Evolutionary conservation across 148 eudicot species (phyloP).

Genomic region (Persicaria maculosa): DNA sequence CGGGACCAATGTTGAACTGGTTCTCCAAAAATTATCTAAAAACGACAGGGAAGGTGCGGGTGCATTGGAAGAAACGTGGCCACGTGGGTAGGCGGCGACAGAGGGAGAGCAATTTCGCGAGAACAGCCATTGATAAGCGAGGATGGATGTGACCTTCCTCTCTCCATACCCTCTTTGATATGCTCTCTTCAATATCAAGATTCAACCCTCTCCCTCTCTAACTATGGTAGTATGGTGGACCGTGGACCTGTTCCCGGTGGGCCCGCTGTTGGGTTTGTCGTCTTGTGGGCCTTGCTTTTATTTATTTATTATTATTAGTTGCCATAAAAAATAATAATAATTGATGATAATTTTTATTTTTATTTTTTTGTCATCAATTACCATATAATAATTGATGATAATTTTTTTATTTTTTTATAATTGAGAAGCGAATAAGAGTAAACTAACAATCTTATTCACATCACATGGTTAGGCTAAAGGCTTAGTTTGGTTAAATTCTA

Average conservation of each 20-base stretch:
- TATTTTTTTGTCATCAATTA: too few species aligned
- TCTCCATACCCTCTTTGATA: neutral
- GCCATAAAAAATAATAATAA: too few species aligned
- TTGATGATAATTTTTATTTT: too few species aligned
- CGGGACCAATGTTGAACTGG: too few species aligned
- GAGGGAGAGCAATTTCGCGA: neutral
- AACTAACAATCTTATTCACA: too few species aligned
- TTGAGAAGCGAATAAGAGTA: too few species aligned
- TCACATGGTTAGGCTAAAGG: too few species aligned
- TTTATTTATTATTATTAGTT: too few species aligned
- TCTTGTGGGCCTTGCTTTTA: neutral
- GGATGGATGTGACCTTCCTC: neutral
- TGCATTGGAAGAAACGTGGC: conserved; percentile 9
- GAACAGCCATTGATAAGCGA: neutral
- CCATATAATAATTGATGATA: too few species aligned
- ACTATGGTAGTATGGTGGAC: neutral
- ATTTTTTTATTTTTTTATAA: too few species aligned
- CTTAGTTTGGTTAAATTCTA: too few species aligned
- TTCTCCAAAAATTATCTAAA: too few species aligned
- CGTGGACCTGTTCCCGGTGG: neutral
- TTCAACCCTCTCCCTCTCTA: neutral
- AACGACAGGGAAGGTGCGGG: conserved; percentile 9
- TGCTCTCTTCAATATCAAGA: conserved; percentile 7
- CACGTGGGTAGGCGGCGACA: conserved; percentile 10
- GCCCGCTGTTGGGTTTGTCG: neutral